These are phyloP conservation scores for Pseudogymnoascus sp. DNA, from an alignment of 2,329 filamentous ascomycete species.

Conservation along the genomic window DNA sequence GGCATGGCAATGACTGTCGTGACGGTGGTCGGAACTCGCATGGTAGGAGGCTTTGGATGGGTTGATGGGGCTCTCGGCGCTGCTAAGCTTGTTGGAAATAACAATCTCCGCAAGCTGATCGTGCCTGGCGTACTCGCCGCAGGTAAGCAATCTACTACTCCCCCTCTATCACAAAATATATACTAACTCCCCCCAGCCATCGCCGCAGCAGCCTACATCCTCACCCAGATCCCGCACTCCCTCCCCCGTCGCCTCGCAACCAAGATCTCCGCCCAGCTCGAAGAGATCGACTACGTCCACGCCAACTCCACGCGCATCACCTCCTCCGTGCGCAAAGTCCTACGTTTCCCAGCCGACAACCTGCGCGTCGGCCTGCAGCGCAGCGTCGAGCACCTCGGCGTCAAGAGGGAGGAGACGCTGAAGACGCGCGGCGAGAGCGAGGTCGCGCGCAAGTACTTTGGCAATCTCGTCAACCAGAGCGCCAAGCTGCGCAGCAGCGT, in stretches of 20 bases:
- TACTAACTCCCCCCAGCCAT: constrained; percentile 49
- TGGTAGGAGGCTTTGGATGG: constrained; percentile 81
- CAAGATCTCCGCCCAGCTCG: constrained; percentile 77
- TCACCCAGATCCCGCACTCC: constrained; percentile 82
- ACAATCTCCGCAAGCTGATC: constrained; percentile 73
- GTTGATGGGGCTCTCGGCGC: constrained; percentile 79
- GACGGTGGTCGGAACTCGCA: constrained; percentile 73
- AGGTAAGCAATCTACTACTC: constrained; percentile 49
- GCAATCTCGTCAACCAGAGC: constrained; percentile 68
- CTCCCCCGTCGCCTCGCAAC: constrained; percentile 76
- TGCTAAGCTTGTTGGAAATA: constrained; percentile 70
- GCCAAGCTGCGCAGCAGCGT: constrained; percentile 40
- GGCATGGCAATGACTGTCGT: constrained; percentile 91
- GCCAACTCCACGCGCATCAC: constrained; percentile 79
- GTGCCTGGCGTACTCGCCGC: constrained; percentile 72
- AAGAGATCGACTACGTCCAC: constrained; percentile 86
- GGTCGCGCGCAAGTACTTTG: constrained; percentile 83
- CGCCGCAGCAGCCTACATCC: constrained; percentile 69
- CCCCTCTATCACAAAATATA: constrained; percentile 13
- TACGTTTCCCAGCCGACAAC: constrained; percentile 80
- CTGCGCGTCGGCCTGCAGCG: constrained; percentile 77
- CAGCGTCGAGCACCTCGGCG: constrained; percentile 74
- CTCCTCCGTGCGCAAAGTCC: constrained; percentile 76
- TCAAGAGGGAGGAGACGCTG: constrained; percentile 72
- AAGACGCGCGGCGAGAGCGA: constrained; percentile 80